Base-by-base conservation (phyloP, 345 rosid species). In the Camelina sativa region DNA sequence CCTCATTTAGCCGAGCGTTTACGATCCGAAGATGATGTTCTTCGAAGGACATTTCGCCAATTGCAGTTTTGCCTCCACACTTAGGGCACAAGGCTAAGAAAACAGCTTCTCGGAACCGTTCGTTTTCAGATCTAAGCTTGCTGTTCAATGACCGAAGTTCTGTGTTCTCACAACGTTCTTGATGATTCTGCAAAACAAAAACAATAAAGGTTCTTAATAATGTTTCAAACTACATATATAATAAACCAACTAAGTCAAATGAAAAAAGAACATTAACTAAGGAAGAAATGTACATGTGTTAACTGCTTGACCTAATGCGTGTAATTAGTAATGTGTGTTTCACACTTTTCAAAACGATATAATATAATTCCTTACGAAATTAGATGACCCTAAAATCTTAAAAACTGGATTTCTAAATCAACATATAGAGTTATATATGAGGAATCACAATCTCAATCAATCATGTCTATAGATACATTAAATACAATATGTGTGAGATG, bases 11-110 rank as follows among this genome's bases (percentile, higher is more conserved):
- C 20, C 84, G 79, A 19, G 85, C 82, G 72, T 96, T 96, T 79
- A 89, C 95, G 71, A 91, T 76, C 32, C 95, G 86, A 58, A 96
- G 69, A 67, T 91, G 94, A 71, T 91, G 97, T 75, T 96, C 99
- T 53, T 89, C 96, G 30, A 82, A 84, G 13, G 90, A 85, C 91
- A 92, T 87, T 46, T 96, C 96, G 13, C 91, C 91, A 23, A 92
- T 56, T 37, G 93, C 87, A 8, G 99, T 89, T 2, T 86, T 87
- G 8, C 95, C 92, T 38, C 91, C 91, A 61, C 99, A 96, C 43
- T 38, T 38, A 38, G 43, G 43, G 43, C 43, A 38, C 11, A 11
- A 11, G 13, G 43, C 43, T 38, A 12, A 2, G 15, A 1, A 0
- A 43, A 43, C 6, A 43, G n/a, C n/a, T 43, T 43, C 48, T 43